These are phyloP conservation scores for Arthrobotrys entomopaga DNA, from an alignment of 2,329 filamentous ascomycete species.

Conservation along the genomic window DNA sequence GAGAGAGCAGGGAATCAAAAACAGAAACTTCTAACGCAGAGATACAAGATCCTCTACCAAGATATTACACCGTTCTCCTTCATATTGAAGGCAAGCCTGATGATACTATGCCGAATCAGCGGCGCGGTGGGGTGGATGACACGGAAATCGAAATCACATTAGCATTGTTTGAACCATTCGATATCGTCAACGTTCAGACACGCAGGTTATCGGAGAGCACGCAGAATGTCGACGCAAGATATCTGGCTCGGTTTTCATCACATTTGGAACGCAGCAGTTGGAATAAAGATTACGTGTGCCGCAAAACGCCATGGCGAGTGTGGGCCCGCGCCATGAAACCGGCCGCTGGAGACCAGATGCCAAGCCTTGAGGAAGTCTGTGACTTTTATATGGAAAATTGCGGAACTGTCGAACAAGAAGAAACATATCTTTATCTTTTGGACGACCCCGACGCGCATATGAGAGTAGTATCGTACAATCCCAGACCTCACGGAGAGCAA, in stretches of 20 bases:
- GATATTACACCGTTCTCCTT: constrained; percentile 30
- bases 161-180: constrained; percentile 23
- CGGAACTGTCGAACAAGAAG: too few relatives aligned
- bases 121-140: constrained; percentile 24
- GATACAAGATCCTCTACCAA: constrained; percentile 8
- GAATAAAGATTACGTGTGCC: constrained; percentile 19
- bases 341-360: constrained; percentile 28
- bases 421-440: too few relatives aligned
- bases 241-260: constrained; percentile 17
- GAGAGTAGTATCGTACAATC: too few relatives aligned
- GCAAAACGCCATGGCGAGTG: constrained; percentile 29
- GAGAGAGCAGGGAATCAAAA: constrained; percentile 2
- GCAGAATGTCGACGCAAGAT: constrained; percentile 3
- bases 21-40: background rate
- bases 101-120: background rate
- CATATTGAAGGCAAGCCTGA: constrained; percentile 31
- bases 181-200: constrained; percentile 17
- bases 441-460: too few relatives aligned
- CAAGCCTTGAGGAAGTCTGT: constrained; percentile 11
- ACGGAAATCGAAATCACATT: constrained; percentile 40
- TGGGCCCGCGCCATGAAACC: constrained; percentile 34
- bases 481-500: too few relatives aligned
- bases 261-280: constrained; percentile 24
- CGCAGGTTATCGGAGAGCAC: constrained; percentile 22
- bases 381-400: constrained; percentile 6